These are phyloP conservation scores for Leucosporidium scottii DNA, from an alignment of 768 basidiomycete species.

Conservation along the genomic window DNA sequence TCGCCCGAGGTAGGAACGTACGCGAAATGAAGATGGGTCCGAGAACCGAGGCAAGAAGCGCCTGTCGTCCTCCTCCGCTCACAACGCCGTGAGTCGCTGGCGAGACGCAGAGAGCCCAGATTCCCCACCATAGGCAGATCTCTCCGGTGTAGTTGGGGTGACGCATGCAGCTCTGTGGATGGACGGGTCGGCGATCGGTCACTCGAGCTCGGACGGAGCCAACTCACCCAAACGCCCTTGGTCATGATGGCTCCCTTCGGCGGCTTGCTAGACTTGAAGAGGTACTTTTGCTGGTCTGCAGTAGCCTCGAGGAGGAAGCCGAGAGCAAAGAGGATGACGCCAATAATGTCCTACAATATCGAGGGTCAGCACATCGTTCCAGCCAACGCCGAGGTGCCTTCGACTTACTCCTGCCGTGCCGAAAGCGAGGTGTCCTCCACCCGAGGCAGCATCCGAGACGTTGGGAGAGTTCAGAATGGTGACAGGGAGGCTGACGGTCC, in stretches of 20 bases:
- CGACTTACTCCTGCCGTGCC: slow-evolving; percentile 49
- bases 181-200: slow-evolving; percentile 28
- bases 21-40: slow-evolving; percentile 56
- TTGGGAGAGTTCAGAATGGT: slow-evolving; percentile 63
- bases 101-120: slow-evolving; percentile 44
- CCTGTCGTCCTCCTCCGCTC: slow-evolving; percentile 47
- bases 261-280: slow-evolving; percentile 51
- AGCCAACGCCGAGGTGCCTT: not conserved
- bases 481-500: slow-evolving; percentile 59
- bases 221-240: slow-evolving; percentile 4
- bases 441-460: slow-evolving; percentile 49
- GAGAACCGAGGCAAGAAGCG: slow-evolving; percentile 56
- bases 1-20: not conserved
- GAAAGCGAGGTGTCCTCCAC: slow-evolving; percentile 53
- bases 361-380: not conserved
- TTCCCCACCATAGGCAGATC: slow-evolving; percentile 53
- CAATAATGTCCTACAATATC: slow-evolving; percentile 50
- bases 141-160: slow-evolving; percentile 70
- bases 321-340: slow-evolving; percentile 56
- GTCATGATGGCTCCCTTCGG: slow-evolving; percentile 52
- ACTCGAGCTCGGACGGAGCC: too few relatives aligned
- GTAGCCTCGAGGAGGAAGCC: slow-evolving; percentile 56
- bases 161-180: slow-evolving; percentile 55
- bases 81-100: slow-evolving; percentile 48
- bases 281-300: slow-evolving; percentile 58